Evolutionary conservation across 495 filamentous ascomycete genomes (phyloP), one percentile per base, ranked within the genome.

Genomic region (Achaetomiella virescens): DNA sequence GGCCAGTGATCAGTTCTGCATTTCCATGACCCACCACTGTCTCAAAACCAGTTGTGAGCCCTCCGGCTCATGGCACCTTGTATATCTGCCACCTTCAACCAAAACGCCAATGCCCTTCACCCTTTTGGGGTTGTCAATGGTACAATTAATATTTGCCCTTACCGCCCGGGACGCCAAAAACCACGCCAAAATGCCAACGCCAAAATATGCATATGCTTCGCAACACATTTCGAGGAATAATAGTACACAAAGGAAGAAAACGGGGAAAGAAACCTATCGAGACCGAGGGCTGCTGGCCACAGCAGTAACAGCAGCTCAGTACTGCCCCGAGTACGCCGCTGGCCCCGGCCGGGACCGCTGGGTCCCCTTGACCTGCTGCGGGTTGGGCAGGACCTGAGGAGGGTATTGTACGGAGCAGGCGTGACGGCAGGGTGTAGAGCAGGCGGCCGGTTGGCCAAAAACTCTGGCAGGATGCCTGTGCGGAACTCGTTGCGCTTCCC

Each of bases 381-480:
- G 58, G 37, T 59, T 57, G 35, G 61, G 59, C 40, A 65, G 27
- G 15, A 62, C 33, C 25, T 64, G 64, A n/a, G 12, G 3, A 47
- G 33, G 1, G 45, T 20, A 4, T 41, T 36, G 18, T 57, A 52
- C 1, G n/a, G 21, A 6, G 29, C 45, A 8, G 51, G 44, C 22
- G 52, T 54, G 17, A 37, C 33, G 3, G 42, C 43, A 3, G 43
- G 24, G 3, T 46, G 43, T 7, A 22, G 15, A 11, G 11, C 1
- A 2, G 22, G 15, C 10, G 21, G 24, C 15, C 29, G 47, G 14
- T 6, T 3, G 24, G 27, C 15, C 0, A 54, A 2, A 52, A 76
- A 82, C 46, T 95, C 92, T 12, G 93, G 93, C 11, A 98, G 79
- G 24, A 89, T 80, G 15, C 93, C 93, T 5, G 86, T 86, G 53